Evolutionary conservation across 129 eudicot species (phyloP), one percentile per base, ranked within the genome.

Genomic region (Dittrichia graveolens): DNA sequence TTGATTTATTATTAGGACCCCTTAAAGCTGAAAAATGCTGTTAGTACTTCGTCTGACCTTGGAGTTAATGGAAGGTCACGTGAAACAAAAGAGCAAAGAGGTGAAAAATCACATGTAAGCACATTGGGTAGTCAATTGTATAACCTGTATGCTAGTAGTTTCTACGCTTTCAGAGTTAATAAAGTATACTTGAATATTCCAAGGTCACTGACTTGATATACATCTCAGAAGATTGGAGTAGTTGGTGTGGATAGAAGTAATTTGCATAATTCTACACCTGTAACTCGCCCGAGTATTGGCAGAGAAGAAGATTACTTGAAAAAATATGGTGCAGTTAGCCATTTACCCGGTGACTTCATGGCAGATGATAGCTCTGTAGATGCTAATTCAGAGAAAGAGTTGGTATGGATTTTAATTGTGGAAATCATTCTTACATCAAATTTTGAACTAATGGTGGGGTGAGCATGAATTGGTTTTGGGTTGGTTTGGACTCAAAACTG

Each of bases 321-420:
- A 58, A 80, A 84, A 35, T 90, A 84, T 65, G 83, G 83, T 69
- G 67, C 78, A 38, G 55, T 82, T 18, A 67, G 85, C 74, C 79
- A 77, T 48, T 62, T 89, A 69, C 73, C 96, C 19, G 63, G 83
- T 74, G 83, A 75, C 50, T 82, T 80, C 42, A 71, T 63, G 54
- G 61, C 80, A 41, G 85, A 86, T 77, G 89, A 83, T 67, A 80
- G 82, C 43, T 63, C 77, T 68, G 72, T 87, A 44, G 97, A 94
- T 88, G 99, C 99, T 69, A 82, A 83, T 73, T 87, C 99, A 38
- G 99, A 94, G 82, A 94, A 94, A 81, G 99, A 94, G 75, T 69
- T 88, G 99, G 99, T 94, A 88, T 52, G 82, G 4, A 18, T 56
- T 9, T 10, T 61, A 31, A 37, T 63, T 61, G 37, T 10, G 41